Percentiles rank a stretch among this genome's conserved stretches.
These are phyloP conservation scores for Chrysophaeum taylorii DNA, from an alignment of 352 stramenopile species.

Conservation along the genomic window DNA sequence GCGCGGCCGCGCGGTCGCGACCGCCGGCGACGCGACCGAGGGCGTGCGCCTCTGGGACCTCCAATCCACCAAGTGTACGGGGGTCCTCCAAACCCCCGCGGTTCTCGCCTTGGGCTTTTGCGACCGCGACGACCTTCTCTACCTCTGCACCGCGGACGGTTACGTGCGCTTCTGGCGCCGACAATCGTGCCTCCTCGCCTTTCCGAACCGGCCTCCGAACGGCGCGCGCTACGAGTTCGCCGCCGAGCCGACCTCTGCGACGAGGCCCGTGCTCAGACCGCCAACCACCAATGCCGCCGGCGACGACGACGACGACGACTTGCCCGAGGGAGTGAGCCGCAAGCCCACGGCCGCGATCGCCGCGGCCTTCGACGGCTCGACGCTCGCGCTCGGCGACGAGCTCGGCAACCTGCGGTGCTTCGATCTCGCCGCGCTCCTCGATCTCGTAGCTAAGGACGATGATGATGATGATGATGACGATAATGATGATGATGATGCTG, in stretches of 20 bases:
- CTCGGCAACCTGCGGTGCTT: constrained; percentile 7
- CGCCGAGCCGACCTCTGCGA: background rate
- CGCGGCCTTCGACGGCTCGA: background rate
- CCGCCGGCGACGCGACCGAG: background rate
- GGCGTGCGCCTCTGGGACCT: constrained; percentile 1
- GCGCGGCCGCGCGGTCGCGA: background rate
- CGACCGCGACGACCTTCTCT: background rate
- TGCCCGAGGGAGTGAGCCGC: background rate
- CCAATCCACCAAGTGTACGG: background rate
- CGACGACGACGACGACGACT: too few relatives aligned
- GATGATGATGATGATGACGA: background rate
- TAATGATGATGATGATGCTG: background rate
- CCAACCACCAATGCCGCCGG: background rate
- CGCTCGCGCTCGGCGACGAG: background rate
- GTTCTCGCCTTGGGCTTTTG: background rate
- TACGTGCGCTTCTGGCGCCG: background rate
- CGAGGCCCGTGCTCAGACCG: background rate
- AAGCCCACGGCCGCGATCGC: background rate
- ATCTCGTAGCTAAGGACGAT: background rate
- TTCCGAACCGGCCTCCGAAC: background rate
- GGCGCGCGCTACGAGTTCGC: background rate
- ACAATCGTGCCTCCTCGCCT: background rate
- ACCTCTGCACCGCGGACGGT: background rate
- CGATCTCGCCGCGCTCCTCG: background rate
- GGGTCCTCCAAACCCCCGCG: background rate